Evolutionary conservation across 176 grass and related monocot genomes (phyloP).

Genomic region (Oryza rufipogon): DNA sequence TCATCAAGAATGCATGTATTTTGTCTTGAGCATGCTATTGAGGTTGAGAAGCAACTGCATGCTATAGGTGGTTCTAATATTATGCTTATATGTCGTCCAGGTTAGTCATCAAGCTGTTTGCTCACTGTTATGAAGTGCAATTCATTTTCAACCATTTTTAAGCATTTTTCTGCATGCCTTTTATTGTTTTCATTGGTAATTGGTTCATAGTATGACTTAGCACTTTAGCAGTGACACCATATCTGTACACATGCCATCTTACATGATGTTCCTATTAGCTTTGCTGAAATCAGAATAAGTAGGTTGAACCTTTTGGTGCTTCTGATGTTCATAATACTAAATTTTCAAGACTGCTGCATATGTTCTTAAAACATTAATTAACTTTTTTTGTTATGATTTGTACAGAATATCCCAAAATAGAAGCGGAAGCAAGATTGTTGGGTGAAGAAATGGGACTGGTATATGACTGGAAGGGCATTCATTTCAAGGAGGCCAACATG

Average conservation of each 20-base stretch:
- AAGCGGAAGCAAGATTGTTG: constrained; percentile 80
- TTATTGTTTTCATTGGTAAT: not conserved
- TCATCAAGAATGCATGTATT: constrained; percentile 96
- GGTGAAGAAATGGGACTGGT: constrained; percentile 66
- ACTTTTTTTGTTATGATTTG: constrained; percentile 44
- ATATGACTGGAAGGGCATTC: constrained; percentile 72
- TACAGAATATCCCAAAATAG: constrained; percentile 92
- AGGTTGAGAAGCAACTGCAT: constrained; percentile 81
- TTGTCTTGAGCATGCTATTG: constrained; percentile 92
- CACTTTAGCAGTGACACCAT: not conserved
- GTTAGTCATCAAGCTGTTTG: constrained; percentile 46
- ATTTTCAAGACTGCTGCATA: not conserved
- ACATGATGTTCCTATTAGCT: constrained; percentile 10
- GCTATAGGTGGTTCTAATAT: constrained; percentile 73
- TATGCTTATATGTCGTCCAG: constrained; percentile 86
- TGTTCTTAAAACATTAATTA: constrained; percentile 36
- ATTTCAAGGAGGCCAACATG: constrained; percentile 65
- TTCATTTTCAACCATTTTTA: not conserved
- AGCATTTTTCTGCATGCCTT: not conserved
- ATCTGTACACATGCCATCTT: not conserved
- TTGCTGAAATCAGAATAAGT: constrained; percentile 31
- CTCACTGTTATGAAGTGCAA: constrained; percentile 19
- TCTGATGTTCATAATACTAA: constrained; percentile 25
- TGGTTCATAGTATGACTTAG: not conserved
- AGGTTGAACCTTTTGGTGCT: constrained; percentile 24